A percentile compares a stretch with the other conserved stretches of the same genome.
phyloP scores from a whole-genome alignment of 768 basidiomycete species.

The Boletus rufocinnamomeus region DNA sequence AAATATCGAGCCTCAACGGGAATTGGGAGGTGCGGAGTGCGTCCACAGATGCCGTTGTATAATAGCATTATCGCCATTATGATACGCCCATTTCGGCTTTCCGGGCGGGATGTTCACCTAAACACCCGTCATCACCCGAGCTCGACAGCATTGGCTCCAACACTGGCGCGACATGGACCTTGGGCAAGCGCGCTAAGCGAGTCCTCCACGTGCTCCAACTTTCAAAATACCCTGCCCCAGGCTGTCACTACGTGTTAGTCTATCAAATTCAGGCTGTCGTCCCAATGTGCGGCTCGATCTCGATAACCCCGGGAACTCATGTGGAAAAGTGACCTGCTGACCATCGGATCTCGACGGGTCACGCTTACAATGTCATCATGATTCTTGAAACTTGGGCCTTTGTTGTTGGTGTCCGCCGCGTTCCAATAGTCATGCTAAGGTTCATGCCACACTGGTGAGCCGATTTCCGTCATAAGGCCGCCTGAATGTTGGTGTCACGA shows the following conservation, averaged over 20 bases:
- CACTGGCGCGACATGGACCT: background rate
- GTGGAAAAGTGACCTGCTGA: constrained; percentile 5
- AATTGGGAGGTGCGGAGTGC: background rate
- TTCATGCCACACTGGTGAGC: constrained; percentile 2
- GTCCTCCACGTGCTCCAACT: background rate
- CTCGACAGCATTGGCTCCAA: background rate
- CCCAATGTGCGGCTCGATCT: background rate
- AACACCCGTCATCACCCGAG: background rate
- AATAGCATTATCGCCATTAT: background rate
- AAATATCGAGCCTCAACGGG: background rate
- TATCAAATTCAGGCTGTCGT: background rate
- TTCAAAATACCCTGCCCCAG: background rate
- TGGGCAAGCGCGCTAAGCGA: background rate
- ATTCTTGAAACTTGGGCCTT: background rate
- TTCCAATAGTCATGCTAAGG: background rate
- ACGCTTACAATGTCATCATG: background rate
- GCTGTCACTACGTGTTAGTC: background rate
- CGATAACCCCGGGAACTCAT: background rate
- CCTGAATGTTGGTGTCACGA: background rate
- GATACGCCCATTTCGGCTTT: background rate
- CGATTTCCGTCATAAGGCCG: background rate
- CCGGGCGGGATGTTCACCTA: background rate
- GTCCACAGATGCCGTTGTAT: background rate
- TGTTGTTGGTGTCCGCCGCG: background rate
- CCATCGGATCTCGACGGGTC: background rate